These are phyloP conservation scores for Globisporangium barbulae DNA, from an alignment of 352 stramenopile genomes.

Conservation along the genomic window DNA sequence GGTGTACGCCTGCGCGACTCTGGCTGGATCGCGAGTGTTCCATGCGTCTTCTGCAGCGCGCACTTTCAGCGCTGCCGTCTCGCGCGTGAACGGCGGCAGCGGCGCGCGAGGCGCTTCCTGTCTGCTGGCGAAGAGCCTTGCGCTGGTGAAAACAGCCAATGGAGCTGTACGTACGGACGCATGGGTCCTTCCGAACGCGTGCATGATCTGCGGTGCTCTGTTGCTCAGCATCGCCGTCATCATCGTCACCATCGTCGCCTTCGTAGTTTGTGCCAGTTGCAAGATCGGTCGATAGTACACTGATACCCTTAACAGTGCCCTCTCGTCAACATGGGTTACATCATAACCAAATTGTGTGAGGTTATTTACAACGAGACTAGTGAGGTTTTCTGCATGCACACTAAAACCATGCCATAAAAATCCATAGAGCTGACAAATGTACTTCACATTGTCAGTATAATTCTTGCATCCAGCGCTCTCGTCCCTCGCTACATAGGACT, in stretches of 20 bases:
- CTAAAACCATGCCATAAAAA: too few species aligned
- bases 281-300: too few species aligned
- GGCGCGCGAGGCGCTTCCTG: constrained; percentile 27
- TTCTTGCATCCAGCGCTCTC: too few species aligned
- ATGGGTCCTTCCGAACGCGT: not conserved
- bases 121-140: not conserved
- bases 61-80: constrained; percentile 77
- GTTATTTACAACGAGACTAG: too few species aligned
- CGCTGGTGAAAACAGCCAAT: not conserved
- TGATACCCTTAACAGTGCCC: too few species aligned
- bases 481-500: too few species aligned
- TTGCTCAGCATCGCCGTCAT: not conserved
- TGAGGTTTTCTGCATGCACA: not conserved
- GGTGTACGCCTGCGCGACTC: constrained; percentile 83
- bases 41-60: constrained; percentile 86
- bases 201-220: not conserved
- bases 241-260: not conserved
- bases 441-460: too few species aligned
- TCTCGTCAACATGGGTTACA: too few species aligned
- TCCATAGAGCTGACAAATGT: too few species aligned
- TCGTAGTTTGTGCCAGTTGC: not conserved
- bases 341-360: too few species aligned
- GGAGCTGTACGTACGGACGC: not conserved
- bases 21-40: constrained; percentile 75
- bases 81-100: constrained; percentile 76